These are phyloP conservation scores for Fraxinus anomala DNA, from an alignment of 257 asterid species.

Conservation along the genomic window DNA sequence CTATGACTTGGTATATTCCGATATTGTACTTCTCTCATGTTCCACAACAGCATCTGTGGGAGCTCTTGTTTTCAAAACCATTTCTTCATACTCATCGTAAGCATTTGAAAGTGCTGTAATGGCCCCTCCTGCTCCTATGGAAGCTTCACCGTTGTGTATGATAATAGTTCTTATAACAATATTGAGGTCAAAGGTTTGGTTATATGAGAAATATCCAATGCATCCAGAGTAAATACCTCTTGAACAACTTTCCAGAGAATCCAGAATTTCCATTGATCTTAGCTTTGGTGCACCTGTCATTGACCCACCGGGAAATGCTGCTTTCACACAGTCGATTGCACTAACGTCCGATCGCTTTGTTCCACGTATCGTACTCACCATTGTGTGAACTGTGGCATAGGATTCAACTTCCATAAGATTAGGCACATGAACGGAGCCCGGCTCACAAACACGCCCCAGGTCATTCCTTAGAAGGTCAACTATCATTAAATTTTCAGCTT, in stretches of 20 bases:
- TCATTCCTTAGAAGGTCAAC: conserved; percentile 95
- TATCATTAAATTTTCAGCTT: conserved; percentile 97
- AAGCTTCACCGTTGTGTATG: conserved; percentile 73
- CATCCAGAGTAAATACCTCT: conserved; percentile 95
- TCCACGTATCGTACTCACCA: conserved; percentile 92
- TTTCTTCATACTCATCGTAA: conserved; percentile 83
- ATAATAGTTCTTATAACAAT: conserved; percentile 81
- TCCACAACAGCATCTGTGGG: conserved; percentile 65
- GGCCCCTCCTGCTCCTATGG: conserved; percentile 95
- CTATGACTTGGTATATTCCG: not conserved
- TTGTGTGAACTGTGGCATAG: conserved; percentile 91
- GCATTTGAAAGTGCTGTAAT: conserved; percentile 84
- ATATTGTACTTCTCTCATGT: conserved; percentile 25
- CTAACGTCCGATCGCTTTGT: conserved; percentile 53
- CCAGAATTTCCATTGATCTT: conserved; percentile 94
- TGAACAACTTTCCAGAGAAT: conserved; percentile 74
- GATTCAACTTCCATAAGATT: conserved; percentile 94
- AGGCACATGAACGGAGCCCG: conserved; percentile 93
- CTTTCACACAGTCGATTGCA: conserved; percentile 75
- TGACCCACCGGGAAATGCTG: conserved; percentile 98
- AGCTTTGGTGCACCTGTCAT: conserved; percentile 99
- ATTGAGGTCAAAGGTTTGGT: conserved; percentile 90
- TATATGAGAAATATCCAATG: conserved; percentile 86
- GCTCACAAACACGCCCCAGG: conserved; percentile 96
- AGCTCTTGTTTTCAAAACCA: conserved; percentile 87